These are phyloP conservation scores for Xylariaceae sp. DNA, from an alignment of 2,329 filamentous ascomycete genomes.

Conservation along the genomic window DNA sequence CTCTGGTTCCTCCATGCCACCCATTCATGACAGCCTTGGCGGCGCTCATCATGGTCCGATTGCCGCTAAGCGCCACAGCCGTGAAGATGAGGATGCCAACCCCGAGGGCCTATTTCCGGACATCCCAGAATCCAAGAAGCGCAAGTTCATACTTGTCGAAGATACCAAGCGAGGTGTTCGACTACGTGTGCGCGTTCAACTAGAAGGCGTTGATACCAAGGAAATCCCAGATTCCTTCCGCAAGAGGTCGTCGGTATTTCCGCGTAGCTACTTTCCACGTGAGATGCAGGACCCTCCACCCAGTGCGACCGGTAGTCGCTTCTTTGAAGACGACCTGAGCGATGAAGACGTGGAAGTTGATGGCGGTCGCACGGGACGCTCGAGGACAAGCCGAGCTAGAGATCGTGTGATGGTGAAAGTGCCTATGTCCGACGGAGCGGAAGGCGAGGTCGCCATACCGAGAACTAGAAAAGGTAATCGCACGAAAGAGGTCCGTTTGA, in stretches of 20 bases:
- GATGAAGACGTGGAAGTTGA: constrained; percentile 65
- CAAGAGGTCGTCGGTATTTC: constrained; percentile 86
- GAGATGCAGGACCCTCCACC: constrained; percentile 90
- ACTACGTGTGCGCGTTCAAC: constrained; percentile 86
- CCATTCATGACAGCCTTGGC: constrained; percentile 47
- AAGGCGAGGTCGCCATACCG: constrained; percentile 77
- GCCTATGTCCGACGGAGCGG: constrained; percentile 70
- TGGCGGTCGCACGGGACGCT: constrained; percentile 48
- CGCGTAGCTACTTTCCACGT: constrained; percentile 87
- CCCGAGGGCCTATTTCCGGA: constrained; percentile 81
- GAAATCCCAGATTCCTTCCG: constrained; percentile 97
- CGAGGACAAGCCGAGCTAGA: constrained; percentile 43
- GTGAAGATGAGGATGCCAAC: constrained; percentile 59
- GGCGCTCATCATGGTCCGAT: constrained; percentile 43
- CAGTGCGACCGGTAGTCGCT: constrained; percentile 74
- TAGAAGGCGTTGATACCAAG: constrained; percentile 92
- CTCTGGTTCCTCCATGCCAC: constrained; percentile 46
- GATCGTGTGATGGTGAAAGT: constrained; percentile 61
- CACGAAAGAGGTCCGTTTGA: constrained; percentile 85
- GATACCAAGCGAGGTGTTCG: constrained; percentile 81
- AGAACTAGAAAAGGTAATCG: constrained; percentile 72
- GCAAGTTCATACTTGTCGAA: constrained; percentile 96
- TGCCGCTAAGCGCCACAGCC: constrained; percentile 39
- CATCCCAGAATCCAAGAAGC: constrained; percentile 85
- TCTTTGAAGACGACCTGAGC: constrained; percentile 69